Percentiles rank a stretch among this genome's conserved stretches.
Conservation (phyloP, 2,329 filamentous ascomycete species). For the Talaromyces sp. region DNA sequence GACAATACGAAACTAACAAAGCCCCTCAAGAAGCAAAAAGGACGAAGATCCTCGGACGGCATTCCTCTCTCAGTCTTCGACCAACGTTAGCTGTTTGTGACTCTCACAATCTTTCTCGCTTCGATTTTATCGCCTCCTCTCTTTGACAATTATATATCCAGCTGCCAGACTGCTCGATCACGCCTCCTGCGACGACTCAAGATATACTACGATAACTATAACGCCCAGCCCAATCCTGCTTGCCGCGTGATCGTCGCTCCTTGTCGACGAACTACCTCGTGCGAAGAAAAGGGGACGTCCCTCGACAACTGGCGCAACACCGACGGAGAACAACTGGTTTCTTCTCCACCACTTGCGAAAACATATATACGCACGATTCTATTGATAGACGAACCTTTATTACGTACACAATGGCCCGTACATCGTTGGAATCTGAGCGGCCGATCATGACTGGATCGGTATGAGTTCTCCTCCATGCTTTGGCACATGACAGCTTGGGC, state of each 20-base stretch:
- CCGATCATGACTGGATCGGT: conserved; percentile 56
- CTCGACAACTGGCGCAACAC: neutral
- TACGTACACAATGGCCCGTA: conserved; percentile 33
- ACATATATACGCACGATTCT: conserved; percentile 2
- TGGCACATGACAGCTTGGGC: neutral
- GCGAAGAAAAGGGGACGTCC: conserved; percentile 8
- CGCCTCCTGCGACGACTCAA: neutral
- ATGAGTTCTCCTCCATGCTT: conserved; percentile 22
- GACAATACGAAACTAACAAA: conserved; percentile 3
- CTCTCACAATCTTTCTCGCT: neutral
- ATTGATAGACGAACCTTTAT: conserved; percentile 1
- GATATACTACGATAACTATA: neutral
- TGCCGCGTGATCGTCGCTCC: conserved; percentile 3
- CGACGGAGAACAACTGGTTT: neutral
- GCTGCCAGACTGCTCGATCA: neutral
- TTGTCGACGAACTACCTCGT: conserved; percentile 5
- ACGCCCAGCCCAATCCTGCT: neutral
- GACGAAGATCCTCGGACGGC: neutral
- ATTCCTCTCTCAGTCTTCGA: neutral
- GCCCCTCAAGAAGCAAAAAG: conserved; percentile 4
- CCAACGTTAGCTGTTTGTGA: neutral
- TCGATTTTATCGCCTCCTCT: neutral
- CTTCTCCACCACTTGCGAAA: neutral
- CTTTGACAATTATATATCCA: neutral
- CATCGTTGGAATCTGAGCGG: conserved; percentile 53